Percentiles rank a stretch among this genome's conserved stretches.
Evolutionary conservation across 2,329 filamentous ascomycete genomes (phyloP).

Genomic region (Aspergillus sp.): DNA sequence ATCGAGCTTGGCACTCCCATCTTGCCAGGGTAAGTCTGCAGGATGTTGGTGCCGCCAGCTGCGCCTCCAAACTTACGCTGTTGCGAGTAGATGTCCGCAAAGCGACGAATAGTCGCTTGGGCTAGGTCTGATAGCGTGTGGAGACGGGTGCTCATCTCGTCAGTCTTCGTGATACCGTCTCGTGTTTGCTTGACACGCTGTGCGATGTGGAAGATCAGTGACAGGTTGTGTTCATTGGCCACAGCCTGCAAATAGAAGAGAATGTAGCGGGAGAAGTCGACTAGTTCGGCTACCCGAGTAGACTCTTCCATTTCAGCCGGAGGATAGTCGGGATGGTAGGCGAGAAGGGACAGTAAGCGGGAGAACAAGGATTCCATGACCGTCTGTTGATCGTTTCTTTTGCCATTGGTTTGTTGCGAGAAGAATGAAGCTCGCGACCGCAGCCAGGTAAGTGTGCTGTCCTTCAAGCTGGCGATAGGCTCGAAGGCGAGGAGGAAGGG

Average conservation of each 20-base stretch:
- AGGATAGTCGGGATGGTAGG: constrained; percentile 87
- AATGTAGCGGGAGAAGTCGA: constrained; percentile 84
- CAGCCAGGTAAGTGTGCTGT: constrained; percentile 82
- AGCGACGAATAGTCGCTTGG: constrained; percentile 77
- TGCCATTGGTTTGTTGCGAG: constrained; percentile 44
- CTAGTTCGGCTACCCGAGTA: constrained; percentile 60
- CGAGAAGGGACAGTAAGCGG: constrained; percentile 80
- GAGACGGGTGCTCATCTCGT: constrained; percentile 53
- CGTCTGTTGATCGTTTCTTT: constrained; percentile 52
- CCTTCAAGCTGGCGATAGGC: constrained; percentile 71
- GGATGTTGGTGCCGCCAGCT: constrained; percentile 51
- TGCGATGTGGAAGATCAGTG: constrained; percentile 85
- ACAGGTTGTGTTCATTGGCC: constrained; percentile 82
- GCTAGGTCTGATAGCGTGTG: constrained; percentile 88
- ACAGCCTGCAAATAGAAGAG: constrained; percentile 83
- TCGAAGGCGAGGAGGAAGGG: constrained; percentile 92
- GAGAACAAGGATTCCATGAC: constrained; percentile 80
- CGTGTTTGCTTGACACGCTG: constrained; percentile 88
- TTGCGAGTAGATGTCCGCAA: constrained; percentile 84
- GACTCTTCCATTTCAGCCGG: constrained; percentile 37
- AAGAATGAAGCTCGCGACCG: constrained; percentile 74
- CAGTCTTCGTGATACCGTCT: constrained; percentile 69
- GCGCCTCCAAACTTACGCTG: constrained; percentile 47
- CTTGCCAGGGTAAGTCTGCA: constrained; percentile 81
- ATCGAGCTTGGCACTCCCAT: constrained; percentile 77